Conservation (phyloP, 192 early-diverging fungal species). For the Coemansia sp. region DNA sequence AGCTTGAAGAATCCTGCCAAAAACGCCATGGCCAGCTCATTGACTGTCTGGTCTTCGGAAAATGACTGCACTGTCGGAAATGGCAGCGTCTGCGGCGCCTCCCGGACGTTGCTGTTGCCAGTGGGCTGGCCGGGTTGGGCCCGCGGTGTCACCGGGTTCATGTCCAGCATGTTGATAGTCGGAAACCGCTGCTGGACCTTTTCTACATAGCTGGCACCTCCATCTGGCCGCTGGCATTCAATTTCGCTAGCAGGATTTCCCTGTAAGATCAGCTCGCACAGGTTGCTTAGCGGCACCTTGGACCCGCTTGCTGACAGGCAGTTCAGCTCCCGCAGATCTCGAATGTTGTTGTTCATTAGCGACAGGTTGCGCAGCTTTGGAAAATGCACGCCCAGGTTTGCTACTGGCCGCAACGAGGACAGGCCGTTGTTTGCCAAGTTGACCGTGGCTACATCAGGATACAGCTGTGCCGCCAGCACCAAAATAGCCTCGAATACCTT, state of each 20-base stretch:
- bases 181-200: slow-evolving; percentile 51
- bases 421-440: slow-evolving; percentile 44
- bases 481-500: slow-evolving; percentile 48
- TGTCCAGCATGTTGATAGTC: slow-evolving; percentile 47
- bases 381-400: slow-evolving; percentile 37
- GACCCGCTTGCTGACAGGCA: slow-evolving; percentile 42
- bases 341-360: slow-evolving; percentile 41
- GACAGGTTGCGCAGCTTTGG: slow-evolving; percentile 40
- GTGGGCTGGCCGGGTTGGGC: slow-evolving; percentile 16
- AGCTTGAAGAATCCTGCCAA: slow-evolving; percentile 40
- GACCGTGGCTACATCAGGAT: slow-evolving; percentile 26
- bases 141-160: slow-evolving; percentile 36
- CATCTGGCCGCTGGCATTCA: slow-evolving; percentile 25
- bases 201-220: slow-evolving; percentile 33
- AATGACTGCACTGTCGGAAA: slow-evolving; percentile 37
- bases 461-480: slow-evolving; percentile 40
- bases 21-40: slow-evolving; percentile 34
- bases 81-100: slow-evolving; percentile 21
- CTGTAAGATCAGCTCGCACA: slow-evolving; percentile 33
- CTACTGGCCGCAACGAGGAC: slow-evolving; percentile 35
- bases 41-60: slow-evolving; percentile 35
- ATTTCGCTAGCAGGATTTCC: slow-evolving; percentile 37
- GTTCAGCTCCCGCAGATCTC: slow-evolving; percentile 38
- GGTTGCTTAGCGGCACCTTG: slow-evolving; percentile 29
- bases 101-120: background rate